Evolutionary conservation across 2,329 filamentous ascomycete genomes (phyloP).

Genomic region (Microdochium bolleyi): DNA sequence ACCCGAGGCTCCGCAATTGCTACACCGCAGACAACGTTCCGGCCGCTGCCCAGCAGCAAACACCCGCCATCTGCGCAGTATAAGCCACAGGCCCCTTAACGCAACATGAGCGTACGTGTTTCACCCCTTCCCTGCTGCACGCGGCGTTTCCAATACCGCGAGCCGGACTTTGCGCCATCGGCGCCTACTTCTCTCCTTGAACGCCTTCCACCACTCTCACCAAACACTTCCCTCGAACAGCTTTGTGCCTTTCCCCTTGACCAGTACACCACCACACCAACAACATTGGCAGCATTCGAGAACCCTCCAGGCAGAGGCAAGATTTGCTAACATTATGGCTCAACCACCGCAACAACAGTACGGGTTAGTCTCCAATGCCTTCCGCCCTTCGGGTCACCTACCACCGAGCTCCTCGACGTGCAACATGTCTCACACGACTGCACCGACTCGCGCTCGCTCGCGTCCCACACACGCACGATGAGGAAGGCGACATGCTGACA

Average conservation of each 20-base stretch:
- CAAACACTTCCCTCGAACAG: background rate
- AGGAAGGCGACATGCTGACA: constrained; percentile 1
- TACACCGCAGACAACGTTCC: background rate
- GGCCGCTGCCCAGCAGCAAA: constrained; percentile 1
- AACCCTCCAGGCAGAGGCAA: constrained; percentile 2
- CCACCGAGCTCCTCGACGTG: constrained; percentile 3
- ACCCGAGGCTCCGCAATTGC: background rate
- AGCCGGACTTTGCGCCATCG: background rate
- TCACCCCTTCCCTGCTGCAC: constrained; percentile 14
- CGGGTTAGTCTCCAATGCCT: constrained; percentile 35
- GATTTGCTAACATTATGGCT: constrained; percentile 28
- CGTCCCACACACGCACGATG: constrained; percentile 3
- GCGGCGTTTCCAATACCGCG: constrained; percentile 2
- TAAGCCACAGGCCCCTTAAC: background rate
- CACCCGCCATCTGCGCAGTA: background rate
- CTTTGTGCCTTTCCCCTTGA: constrained; percentile 1
- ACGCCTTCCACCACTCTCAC: background rate
- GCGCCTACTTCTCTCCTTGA: constrained; percentile 3
- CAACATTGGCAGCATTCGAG: background rate
- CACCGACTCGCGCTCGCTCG: no score
- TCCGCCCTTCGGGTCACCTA: no score
- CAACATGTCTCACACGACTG: no score
- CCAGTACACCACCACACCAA: constrained; percentile 7
- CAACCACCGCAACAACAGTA: constrained; percentile 28
- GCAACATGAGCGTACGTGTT: constrained; percentile 43